Base-by-base conservation (phyloP, 2,329 filamentous ascomycete genomes). In the Arthrobotrys musiformis region DNA sequence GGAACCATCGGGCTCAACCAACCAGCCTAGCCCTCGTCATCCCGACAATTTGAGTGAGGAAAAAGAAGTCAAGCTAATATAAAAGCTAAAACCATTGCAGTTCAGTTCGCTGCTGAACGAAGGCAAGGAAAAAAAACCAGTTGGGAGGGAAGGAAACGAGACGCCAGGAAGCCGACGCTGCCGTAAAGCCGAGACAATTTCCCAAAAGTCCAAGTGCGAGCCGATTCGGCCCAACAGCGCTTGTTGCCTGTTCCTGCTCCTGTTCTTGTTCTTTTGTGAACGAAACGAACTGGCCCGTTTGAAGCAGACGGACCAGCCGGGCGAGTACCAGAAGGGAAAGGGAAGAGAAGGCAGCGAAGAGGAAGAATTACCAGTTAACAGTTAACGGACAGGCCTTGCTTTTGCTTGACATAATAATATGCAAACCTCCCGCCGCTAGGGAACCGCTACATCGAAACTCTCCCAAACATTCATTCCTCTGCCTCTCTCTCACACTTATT, bases 151-250 rank as follows among this genome's bases (percentile, higher is more conserved):
- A 28, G 40, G 30, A 24, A 19, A 26, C 44, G 37, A 40, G 37
- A 50, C 60, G 24, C 60, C 44, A 52, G 56, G 70, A 77, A 70
- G 73, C 73, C 73, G 73, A 77, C 48, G 42, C 73, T 77, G 73
- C 73, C 73, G 73, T 70, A 70, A 62, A 77, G 66, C 73, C 73
- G 73, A 77, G 73, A 77, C 66, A 70, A 75, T 62, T 68, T 64
- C 66, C 73, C 72, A 70, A 70, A 77, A 77, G 26, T 44, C 60
- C 30, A 77, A 60, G 48, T 73, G 69, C 69, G 52, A 77, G 73
- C 73, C 73, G 73, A 77, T 52, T 77, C 73, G 73, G 73, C 73
- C 73, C 72, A 70, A 70, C 72, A 70, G 72, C 64, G 70, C 63
- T 58, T 48, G 54, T 40, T 37, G 63, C 63, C 48, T 48, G 33